These are phyloP conservation scores for Azolla pinnata DNA, from an alignment of 75 land plant genomes.

Conservation along the genomic window DNA sequence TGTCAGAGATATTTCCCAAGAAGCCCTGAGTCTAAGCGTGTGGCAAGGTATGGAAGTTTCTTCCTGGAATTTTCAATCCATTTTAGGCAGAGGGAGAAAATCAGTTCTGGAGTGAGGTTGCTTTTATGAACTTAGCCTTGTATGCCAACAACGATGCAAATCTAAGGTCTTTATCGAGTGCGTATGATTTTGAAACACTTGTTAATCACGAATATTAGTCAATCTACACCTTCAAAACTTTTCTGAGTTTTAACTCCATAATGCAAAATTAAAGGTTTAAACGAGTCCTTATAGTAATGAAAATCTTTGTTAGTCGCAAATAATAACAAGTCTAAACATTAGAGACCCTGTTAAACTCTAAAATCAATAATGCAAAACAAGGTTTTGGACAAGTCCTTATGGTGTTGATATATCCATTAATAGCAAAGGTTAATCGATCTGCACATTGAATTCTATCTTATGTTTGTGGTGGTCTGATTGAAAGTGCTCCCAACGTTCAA, in stretches of 20 bases:
- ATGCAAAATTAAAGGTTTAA: too few species aligned
- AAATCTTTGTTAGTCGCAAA: neutral
- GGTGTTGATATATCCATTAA: too few species aligned
- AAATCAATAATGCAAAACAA: too few species aligned
- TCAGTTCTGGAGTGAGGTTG: neutral
- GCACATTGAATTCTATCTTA: too few species aligned
- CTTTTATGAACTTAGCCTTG: neutral
- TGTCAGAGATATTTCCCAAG: constrained; percentile 74
- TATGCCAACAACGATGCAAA: neutral
- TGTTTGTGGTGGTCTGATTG: too few species aligned
- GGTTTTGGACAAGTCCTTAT: too few species aligned
- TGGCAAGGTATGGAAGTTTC: constrained; percentile 58
- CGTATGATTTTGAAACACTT: neutral
- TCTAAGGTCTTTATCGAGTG: neutral
- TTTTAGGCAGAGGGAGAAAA: neutral
- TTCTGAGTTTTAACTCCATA: too few species aligned
- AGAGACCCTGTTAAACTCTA: too few species aligned
- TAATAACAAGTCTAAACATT: too few species aligned
- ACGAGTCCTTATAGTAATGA: neutral
- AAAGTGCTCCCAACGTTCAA: too few species aligned
- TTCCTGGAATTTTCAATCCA: neutral
- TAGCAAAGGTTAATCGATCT: too few species aligned
- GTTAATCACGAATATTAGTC: neutral
- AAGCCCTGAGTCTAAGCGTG: constrained; percentile 87
- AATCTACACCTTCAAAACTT: neutral